A percentile compares a stretch with the other conserved stretches of the same genome.
Conservation (phyloP, 1,284 basidiomycete genomes). For the Pseudozyma flocculosa region DNA sequence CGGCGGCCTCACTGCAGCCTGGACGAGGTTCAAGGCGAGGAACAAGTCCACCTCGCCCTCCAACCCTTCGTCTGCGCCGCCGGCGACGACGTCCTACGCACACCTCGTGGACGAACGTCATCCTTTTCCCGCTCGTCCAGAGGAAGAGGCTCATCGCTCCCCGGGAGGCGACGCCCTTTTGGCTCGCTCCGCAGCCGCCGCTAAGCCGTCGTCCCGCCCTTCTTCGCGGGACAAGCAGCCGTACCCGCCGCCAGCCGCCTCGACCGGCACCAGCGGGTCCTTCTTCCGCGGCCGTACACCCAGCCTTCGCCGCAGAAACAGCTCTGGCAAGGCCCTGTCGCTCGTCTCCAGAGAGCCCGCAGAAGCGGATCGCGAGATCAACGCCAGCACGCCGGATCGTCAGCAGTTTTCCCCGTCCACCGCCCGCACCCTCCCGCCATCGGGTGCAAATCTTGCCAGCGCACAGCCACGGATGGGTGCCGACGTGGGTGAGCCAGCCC, state of each 20-base stretch:
- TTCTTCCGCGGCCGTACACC: conserved; percentile 10
- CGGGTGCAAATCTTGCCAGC: no score
- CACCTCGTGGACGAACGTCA: no score
- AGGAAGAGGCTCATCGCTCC: no score
- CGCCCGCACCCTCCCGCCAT: no score
- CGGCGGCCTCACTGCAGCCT: background rate
- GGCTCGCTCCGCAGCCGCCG: background rate
- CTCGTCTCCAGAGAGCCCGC: no score
- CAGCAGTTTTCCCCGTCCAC: no score
- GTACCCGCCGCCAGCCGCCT: conserved; percentile 23
- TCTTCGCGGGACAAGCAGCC: conserved; percentile 7
- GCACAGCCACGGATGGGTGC: no score
- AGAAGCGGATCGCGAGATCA: no score
- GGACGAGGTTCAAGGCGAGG: background rate
- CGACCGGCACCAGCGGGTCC: conserved; percentile 22
- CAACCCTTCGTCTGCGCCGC: background rate
- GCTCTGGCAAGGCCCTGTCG: conserved; percentile 1
- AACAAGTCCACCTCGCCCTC: background rate
- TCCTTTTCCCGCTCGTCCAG: conserved; percentile 9
- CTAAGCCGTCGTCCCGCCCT: background rate
- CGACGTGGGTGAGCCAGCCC: no score
- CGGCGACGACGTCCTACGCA: no score
- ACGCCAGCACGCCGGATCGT: no score
- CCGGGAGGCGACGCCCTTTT: no score
- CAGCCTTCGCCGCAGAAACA: conserved; percentile 24